Evolutionary conservation across 2,329 filamentous ascomycete genomes (phyloP), one percentile per base, ranked within the genome.

Genomic region (Trichoderma gracile): DNA sequence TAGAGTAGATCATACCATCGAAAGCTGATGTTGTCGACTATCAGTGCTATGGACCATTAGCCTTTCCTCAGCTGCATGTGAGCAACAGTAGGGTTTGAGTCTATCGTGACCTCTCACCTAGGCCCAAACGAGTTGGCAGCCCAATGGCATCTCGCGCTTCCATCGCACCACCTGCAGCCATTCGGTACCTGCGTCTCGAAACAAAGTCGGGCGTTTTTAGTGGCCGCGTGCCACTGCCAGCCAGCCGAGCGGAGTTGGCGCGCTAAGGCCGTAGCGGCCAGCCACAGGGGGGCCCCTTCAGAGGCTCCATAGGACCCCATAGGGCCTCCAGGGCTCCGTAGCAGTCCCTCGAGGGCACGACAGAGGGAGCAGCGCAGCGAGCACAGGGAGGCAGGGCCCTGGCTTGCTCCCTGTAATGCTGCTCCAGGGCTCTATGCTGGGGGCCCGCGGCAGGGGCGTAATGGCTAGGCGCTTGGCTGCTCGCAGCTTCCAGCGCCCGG

Each of bases 221-320:
- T 52, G 58, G 58, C 58, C 58, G 49, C 40, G 47, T 45, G 58
- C 58, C 58, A 62, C 58, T 62, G 49, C n/a, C 40, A 61, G 40
- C 58, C 40, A 53, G 40, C 19, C 47, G 49, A 62, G 55, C 42
- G 54, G 56, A 47, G 46, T 33, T 52, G 49, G 27, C 40, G 40
- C n/a, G 40, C 40, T 43, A 43, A 12, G 30, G 49, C 49, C 19
- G n/a, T 30, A 52, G 49, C 25, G 49, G 49, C 49, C 27, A 33
- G 40, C 27, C n/a, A 38, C 33, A 38, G 33, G 27, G 19, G 49
- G 25, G 23, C 15, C 12, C 49, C 27, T 17, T 19, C 25, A 17
- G 17, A 17, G 45, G 45, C 45, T 23, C 19, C n/a, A 21, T 47
- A 38, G 33, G 19, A 38, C 38, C 21, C 33, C 33, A 23, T 25